Evolutionary conservation across 768 basidiomycete species (phyloP), one percentile per base, ranked within the genome.

Genomic region (Lactifluus hygrophoroides): DNA sequence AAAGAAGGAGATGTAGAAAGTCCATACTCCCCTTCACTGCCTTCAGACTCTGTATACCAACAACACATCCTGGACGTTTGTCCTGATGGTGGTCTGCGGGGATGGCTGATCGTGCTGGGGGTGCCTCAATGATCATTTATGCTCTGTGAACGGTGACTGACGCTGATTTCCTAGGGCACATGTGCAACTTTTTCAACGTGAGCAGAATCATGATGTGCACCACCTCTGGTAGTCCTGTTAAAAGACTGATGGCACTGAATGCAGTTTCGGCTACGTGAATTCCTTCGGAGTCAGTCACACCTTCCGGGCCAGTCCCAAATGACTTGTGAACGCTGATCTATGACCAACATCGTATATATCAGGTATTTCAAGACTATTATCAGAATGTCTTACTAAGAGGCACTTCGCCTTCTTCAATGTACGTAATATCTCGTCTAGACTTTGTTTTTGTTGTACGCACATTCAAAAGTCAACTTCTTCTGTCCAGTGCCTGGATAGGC

Each of bases 401-500:
- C 28, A 73, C 75, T 1, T 75, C 78, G 5, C 76, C 85, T 3
- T 89, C 87, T 13, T 76, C 69, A 19, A 88, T 88, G 85, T 85
- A 25, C 59, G 72, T 58, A 45, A 14, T 45, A 25, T 51, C 3
- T 32, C 32, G 0, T 25, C 37, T 14, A 19, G 14, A 2, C 6
- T 40, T 30, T 11, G 44, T 57, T 7, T n/a, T n/a, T n/a, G n/a
- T n/a, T n/a, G n/a, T n/a, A n/a, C n/a, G n/a, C n/a, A n/a, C n/a
- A n/a, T n/a, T n/a, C n/a, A n/a, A n/a, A n/a, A n/a, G n/a, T n/a
- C n/a, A n/a, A n/a, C n/a, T n/a, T n/a, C n/a, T n/a, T n/a, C n/a
- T n/a, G n/a, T n/a, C n/a, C n/a, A 88, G 87, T 45, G 80, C 87
- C 43, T 90, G 87, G 88, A 90, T 90, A 34, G 88, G 88, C 5